A percentile compares a stretch with the other conserved stretches of the same genome.
phyloP scores from a whole-genome alignment of 2,329 filamentous ascomycete genomes.

The Penicillium sclerotigenum region DNA sequence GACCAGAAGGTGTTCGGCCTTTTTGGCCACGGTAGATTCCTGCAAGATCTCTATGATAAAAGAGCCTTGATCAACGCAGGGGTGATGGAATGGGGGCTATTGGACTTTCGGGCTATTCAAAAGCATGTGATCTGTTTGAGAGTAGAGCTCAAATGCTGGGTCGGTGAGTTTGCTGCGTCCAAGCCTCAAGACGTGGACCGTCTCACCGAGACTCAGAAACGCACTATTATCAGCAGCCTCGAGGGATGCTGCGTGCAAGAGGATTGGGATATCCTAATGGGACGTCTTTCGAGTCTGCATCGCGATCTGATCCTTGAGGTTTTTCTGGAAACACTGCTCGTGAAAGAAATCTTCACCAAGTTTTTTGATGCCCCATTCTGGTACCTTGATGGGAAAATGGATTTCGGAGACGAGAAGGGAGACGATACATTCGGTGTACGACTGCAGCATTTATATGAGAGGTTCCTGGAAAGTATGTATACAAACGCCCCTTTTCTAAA shows the following conservation, averaged over 20 bases:
- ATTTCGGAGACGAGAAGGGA: background rate
- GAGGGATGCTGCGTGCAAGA: background rate
- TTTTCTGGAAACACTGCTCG: background rate
- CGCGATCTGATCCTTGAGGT: background rate
- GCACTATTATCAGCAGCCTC: background rate
- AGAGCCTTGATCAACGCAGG: no score
- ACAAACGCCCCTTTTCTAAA: no score
- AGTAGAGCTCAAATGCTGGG: no score
- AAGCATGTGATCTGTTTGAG: no score
- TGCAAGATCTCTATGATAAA: no score
- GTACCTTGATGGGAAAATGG: background rate
- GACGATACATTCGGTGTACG: background rate
- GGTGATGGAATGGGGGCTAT: no score
- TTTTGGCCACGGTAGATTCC: no score
- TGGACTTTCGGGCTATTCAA: no score
- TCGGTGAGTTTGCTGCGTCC: background rate
- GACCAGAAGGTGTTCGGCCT: no score
- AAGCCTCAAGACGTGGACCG: background rate
- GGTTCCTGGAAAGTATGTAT: background rate
- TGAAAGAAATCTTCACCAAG: background rate
- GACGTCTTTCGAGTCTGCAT: background rate
- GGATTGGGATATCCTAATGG: background rate
- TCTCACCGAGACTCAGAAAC: background rate
- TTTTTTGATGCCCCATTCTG: background rate
- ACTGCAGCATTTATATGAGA: background rate